phyloP scores from a whole-genome alignment of 1,284 basidiomycete genomes.

The Pholiota adiposa region DNA sequence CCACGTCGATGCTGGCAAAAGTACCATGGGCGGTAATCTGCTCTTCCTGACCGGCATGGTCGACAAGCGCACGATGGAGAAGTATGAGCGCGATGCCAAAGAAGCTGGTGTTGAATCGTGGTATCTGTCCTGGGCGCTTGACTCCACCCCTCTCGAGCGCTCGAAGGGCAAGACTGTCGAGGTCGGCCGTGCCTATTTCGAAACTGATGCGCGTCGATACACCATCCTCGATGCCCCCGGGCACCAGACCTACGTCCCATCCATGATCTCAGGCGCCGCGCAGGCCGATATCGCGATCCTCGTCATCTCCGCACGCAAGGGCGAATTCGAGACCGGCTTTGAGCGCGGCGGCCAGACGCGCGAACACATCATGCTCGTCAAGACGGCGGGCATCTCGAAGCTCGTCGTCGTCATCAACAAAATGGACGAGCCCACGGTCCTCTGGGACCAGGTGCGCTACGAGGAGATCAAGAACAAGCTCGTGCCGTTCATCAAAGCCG shows the following conservation, averaged over 20 bases:
- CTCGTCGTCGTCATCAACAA: slow-evolving; percentile 92
- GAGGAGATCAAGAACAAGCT: slow-evolving; percentile 92
- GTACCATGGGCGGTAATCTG: slow-evolving; percentile 96
- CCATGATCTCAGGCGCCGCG: slow-evolving; percentile 96
- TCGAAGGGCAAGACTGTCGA: slow-evolving; percentile 96
- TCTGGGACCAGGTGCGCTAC: slow-evolving; percentile 84
- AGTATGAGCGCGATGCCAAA: slow-evolving; percentile 94
- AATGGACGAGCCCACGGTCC: slow-evolving; percentile 95
- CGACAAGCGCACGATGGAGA: slow-evolving; percentile 98
- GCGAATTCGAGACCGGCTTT: slow-evolving; percentile 98
- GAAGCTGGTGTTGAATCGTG: slow-evolving; percentile 94
- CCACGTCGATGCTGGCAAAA: slow-evolving; percentile 98
- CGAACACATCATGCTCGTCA: slow-evolving; percentile 97
- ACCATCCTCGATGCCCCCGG: slow-evolving; percentile 97
- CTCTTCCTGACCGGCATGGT: slow-evolving; percentile 89
- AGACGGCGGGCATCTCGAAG: slow-evolving; percentile 93
- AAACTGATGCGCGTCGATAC: slow-evolving; percentile 84
- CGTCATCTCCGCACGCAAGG: slow-evolving; percentile 96
- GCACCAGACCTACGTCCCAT: slow-evolving; percentile 95
- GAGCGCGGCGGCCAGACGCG: slow-evolving; percentile 96
- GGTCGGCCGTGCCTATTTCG: slow-evolving; percentile 95
- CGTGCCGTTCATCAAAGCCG: slow-evolving; percentile 82
- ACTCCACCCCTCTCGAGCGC: slow-evolving; percentile 94
- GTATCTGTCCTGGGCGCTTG: slow-evolving; percentile 97
- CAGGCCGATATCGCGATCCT: slow-evolving; percentile 97